Percentiles rank a stretch among this genome's conserved stretches.
phyloP scores from a whole-genome alignment of 345 rosid genomes.

The Citrus inodora region DNA sequence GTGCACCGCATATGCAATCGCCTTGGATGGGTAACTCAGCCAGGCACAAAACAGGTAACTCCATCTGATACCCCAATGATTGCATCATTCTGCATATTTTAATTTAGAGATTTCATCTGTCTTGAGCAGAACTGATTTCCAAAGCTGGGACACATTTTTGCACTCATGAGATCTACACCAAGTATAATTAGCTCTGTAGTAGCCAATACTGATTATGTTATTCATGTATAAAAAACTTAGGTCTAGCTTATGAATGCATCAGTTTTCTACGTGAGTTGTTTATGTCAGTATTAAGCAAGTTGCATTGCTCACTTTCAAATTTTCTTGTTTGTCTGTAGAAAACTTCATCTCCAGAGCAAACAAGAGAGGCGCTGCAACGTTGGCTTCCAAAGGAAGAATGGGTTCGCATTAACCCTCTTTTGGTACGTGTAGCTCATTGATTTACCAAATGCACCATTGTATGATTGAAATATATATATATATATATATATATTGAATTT shows the following conservation, averaged over 20 bases:
- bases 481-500: background rate
- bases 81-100: background rate
- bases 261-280: background rate
- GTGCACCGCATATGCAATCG: conserved; percentile 93
- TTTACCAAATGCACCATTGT: background rate
- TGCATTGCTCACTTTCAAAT: background rate
- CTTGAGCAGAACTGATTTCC: background rate
- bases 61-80: background rate
- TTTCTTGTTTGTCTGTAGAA: conserved; percentile 35
- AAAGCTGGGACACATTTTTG: background rate
- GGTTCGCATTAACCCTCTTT: conserved; percentile 85
- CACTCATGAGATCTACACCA: background rate
- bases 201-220: background rate
- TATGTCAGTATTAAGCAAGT: background rate
- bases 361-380: conserved; percentile 73
- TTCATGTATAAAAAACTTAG: background rate
- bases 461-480: background rate
- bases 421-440: conserved; percentile 44
- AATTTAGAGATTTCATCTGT: background rate
- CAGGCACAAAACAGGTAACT: conserved; percentile 58
- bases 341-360: conserved; percentile 83
- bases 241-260: background rate
- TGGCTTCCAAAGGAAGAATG: conserved; percentile 98
- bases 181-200: background rate
- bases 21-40: conserved; percentile 87